A percentile compares a stretch with the other conserved stretches of the same genome.
Evolutionary conservation across 202 grass and related monocot species (phyloP).

Genomic region (Brachypodium distachyon): DNA sequence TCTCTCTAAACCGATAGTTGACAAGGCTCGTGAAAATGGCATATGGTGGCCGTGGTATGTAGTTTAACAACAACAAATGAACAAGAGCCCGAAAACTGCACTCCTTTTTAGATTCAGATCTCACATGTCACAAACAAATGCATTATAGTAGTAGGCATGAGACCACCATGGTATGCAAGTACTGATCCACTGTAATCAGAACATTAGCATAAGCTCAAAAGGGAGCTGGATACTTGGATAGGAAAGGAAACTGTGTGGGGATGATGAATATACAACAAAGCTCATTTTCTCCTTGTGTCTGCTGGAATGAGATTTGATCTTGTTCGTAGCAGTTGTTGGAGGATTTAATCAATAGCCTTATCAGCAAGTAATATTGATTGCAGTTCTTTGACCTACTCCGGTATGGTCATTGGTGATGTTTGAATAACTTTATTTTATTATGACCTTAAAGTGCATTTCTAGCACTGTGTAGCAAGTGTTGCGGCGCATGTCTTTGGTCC

Average conservation of each 20-base stretch:
- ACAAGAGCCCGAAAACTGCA: background rate
- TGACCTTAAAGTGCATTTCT: background rate
- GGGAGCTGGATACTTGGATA: background rate
- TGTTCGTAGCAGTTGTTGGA: background rate
- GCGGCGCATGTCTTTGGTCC: too few relatives aligned
- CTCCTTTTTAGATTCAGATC: background rate
- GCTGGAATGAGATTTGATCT: background rate
- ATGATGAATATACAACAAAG: background rate
- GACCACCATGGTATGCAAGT: background rate
- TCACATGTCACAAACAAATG: background rate
- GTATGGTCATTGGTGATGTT: background rate
- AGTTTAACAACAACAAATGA: background rate
- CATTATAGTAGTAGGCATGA: background rate
- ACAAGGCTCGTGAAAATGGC: background rate
- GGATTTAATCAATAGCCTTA: background rate
- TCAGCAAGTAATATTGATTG: background rate
- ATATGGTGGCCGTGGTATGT: background rate
- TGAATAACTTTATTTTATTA: background rate
- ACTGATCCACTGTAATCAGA: background rate
- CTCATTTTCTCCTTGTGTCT: background rate
- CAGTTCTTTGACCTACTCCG: background rate
- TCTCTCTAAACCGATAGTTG: background rate
- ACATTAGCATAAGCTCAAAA: background rate
- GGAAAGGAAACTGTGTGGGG: background rate
- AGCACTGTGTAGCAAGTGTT: too few relatives aligned